phyloP scores from a whole-genome alignment of 176 grass and related monocot genomes.

The Avena insularis region DNA sequence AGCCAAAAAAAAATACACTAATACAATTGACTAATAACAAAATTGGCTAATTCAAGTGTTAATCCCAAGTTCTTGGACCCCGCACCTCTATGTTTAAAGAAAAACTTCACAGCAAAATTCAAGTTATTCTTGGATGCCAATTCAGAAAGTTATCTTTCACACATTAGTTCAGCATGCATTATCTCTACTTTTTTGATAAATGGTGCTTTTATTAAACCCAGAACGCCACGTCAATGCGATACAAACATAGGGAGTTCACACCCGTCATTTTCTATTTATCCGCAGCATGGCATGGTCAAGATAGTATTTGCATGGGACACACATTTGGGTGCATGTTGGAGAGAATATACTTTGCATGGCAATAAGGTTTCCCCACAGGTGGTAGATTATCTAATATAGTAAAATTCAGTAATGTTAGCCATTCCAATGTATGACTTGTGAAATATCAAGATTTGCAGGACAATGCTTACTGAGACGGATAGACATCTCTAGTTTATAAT shows the following conservation, averaged over 20 bases:
- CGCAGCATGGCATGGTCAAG: not conserved
- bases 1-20: not conserved
- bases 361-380: not conserved
- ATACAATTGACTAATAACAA: not conserved
- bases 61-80: not conserved
- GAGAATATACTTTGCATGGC: not conserved
- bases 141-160: not conserved
- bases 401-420: conserved; percentile 6
- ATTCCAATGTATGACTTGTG: not conserved
- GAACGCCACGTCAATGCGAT: too few species aligned
- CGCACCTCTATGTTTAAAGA: not conserved
- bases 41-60: not conserved
- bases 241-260: too few species aligned
- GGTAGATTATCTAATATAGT: not conserved
- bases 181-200: not conserved
- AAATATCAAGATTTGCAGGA: not conserved
- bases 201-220: too few species aligned
- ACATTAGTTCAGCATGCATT: not conserved
- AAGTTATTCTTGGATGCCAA: not conserved
- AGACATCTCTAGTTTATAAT: not conserved
- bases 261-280: not conserved
- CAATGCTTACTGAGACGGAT: not conserved
- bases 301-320: not conserved
- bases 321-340: not conserved
- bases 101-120: not conserved